phyloP scores from a whole-genome alignment of 305 asterid species.

The Fraxinus albicans region DNA sequence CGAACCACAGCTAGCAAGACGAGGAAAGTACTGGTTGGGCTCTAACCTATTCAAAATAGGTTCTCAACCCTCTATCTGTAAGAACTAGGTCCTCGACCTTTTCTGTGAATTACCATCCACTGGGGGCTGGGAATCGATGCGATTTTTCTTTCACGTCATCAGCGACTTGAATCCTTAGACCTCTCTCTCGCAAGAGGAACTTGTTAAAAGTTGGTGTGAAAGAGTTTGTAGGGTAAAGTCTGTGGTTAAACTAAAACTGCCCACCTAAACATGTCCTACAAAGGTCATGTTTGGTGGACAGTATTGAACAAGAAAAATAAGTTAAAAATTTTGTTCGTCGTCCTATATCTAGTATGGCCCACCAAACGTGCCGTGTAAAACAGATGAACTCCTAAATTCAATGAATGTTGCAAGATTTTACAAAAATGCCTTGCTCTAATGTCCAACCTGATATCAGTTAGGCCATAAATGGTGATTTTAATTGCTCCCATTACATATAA shows the following conservation, averaged over 20 bases:
- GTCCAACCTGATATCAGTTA: background rate
- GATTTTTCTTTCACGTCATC: background rate
- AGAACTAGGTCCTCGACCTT: background rate
- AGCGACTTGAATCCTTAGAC: background rate
- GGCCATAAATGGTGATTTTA: background rate
- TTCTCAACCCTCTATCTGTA: background rate
- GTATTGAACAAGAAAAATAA: background rate
- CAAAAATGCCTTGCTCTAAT: background rate
- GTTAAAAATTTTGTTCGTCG: background rate
- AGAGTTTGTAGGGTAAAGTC: background rate
- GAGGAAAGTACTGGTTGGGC: background rate
- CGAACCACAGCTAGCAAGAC: background rate
- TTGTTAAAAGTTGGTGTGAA: background rate
- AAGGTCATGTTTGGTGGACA: background rate
- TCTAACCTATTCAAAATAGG: background rate
- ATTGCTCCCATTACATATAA: slow-evolving; percentile 2
- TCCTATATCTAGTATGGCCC: background rate
- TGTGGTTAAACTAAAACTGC: background rate
- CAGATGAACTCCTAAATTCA: background rate
- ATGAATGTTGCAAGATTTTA: background rate
- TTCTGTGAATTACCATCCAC: background rate
- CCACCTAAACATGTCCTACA: background rate
- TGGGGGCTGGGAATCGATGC: background rate
- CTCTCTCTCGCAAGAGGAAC: background rate
- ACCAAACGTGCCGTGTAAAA: background rate